Conservation (phyloP, 108 stramenopile genomes). For the Asterionellopsis glacialis region DNA sequence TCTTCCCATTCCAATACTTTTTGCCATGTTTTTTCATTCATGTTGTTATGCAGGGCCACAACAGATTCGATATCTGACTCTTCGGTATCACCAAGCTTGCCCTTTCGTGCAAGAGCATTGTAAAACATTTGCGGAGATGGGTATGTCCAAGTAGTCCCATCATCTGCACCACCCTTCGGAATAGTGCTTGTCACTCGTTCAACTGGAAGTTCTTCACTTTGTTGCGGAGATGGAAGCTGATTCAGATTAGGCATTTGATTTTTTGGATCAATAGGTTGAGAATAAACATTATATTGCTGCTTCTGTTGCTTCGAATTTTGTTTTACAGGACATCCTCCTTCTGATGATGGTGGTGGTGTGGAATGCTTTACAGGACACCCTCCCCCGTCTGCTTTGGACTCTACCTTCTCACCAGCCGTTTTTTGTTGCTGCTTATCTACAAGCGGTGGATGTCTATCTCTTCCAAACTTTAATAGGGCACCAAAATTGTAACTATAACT, state of each 20-base stretch:
- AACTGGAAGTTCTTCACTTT: constrained; percentile 61
- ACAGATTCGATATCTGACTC: constrained; percentile 80
- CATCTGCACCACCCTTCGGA: constrained; percentile 70
- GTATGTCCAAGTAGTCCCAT: constrained; percentile 87
- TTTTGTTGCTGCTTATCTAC: neutral
- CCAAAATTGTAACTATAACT: constrained; percentile 38
- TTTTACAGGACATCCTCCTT: constrained; percentile 33
- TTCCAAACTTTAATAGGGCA: constrained; percentile 10
- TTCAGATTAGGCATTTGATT: constrained; percentile 94
- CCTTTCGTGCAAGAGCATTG: constrained; percentile 94
- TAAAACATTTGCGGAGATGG: constrained; percentile 98
- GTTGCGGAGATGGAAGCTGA: constrained; percentile 59
- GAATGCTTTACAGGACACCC: constrained; percentile 43
- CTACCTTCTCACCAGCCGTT: constrained; percentile 2
- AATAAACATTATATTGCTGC: constrained; percentile 95
- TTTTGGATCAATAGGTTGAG: constrained; percentile 91
- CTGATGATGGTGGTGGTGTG: neutral
- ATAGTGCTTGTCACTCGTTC: constrained; percentile 85
- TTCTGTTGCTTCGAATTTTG: constrained; percentile 14
- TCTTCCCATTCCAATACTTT: constrained; percentile 94
- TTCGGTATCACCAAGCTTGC: constrained; percentile 79
- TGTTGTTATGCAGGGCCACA: constrained; percentile 98
- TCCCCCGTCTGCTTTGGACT: too few relatives aligned
- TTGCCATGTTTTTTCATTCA: constrained; percentile 98
- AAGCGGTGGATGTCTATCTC: too few relatives aligned